phyloP scores from a whole-genome alignment of 148 eudicot genomes.

The Oxyria digyna region DNA sequence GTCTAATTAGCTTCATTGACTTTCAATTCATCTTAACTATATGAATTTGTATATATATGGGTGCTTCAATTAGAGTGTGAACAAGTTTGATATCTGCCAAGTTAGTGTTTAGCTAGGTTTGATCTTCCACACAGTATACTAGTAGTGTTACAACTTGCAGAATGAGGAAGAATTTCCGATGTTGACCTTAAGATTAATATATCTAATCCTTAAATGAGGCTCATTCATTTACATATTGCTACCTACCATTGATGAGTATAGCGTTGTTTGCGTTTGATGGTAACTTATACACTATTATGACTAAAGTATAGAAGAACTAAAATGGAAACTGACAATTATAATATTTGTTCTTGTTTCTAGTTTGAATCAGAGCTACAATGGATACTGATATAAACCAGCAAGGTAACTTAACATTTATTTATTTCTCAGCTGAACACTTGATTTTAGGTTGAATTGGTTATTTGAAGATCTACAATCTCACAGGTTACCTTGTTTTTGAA shows the following conservation, averaged over 20 bases:
- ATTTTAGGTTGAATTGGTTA: neutral
- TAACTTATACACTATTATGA: neutral
- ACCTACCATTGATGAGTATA: neutral
- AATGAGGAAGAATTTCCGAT: too few species aligned
- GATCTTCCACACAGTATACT: too few species aligned
- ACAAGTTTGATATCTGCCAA: too few species aligned
- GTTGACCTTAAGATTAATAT: neutral
- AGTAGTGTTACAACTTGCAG: too few species aligned
- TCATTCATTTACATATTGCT: neutral
- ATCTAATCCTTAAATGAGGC: neutral
- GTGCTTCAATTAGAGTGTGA: too few species aligned
- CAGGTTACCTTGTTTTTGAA: neutral
- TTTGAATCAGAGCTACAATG: slow-evolving; percentile 22
- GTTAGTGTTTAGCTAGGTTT: too few species aligned
- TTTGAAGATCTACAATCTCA: neutral
- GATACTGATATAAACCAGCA: slow-evolving; percentile 20
- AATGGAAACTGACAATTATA: neutral
- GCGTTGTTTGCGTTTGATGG: neutral
- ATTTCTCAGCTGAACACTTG: neutral
- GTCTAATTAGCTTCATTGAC: neutral
- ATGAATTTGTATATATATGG: neutral
- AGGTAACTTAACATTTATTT: slow-evolving; percentile 20
- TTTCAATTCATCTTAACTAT: neutral
- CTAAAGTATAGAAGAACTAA: neutral
- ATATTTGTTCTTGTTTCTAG: neutral